These are phyloP conservation scores for Pistacia integerrima DNA, from an alignment of 345 rosid genomes.

Conservation along the genomic window DNA sequence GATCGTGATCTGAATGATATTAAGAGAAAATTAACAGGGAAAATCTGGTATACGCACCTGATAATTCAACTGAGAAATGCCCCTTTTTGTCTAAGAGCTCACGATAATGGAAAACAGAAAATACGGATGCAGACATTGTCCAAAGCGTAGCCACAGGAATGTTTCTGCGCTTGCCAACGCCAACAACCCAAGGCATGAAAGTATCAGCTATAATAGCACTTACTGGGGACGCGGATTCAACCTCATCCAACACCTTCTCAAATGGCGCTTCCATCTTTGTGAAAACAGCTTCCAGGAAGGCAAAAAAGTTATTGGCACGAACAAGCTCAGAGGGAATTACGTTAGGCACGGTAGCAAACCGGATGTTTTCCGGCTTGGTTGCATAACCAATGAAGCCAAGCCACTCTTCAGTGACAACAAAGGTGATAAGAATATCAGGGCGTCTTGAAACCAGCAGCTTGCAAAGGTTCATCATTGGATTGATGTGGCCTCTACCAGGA, in stretches of 20 bases:
- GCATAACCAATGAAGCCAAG: constrained; percentile 44
- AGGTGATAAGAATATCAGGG: constrained; percentile 45
- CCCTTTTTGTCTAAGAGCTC: too few relatives aligned
- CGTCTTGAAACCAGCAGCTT: constrained; percentile 37
- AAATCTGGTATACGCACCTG: too few relatives aligned
- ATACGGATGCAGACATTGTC: constrained; percentile 36
- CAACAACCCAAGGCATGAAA: constrained; percentile 34
- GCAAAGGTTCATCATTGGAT: constrained; percentile 75
- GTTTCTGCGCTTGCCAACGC: constrained; percentile 34
- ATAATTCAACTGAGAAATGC: too few relatives aligned
- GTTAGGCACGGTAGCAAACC: constrained; percentile 46
- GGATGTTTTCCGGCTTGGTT: constrained; percentile 34
- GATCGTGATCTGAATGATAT: too few relatives aligned
- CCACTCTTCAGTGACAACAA: constrained; percentile 82
- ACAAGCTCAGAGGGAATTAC: constrained; percentile 52
- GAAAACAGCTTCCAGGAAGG: constrained; percentile 39
- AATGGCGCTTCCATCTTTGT: constrained; percentile 56
- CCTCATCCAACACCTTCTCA: constrained; percentile 37
- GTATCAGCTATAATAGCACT: constrained; percentile 30
- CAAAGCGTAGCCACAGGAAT: constrained; percentile 43
- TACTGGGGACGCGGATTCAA: constrained; percentile 26
- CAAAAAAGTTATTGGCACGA: constrained; percentile 33
- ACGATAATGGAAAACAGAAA: constrained; percentile 21
- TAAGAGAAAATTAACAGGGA: too few relatives aligned
- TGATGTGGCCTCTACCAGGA: constrained; percentile 77